Conservation (phyloP, 306 rosid genomes). For the Phaseolus lunatus region DNA sequence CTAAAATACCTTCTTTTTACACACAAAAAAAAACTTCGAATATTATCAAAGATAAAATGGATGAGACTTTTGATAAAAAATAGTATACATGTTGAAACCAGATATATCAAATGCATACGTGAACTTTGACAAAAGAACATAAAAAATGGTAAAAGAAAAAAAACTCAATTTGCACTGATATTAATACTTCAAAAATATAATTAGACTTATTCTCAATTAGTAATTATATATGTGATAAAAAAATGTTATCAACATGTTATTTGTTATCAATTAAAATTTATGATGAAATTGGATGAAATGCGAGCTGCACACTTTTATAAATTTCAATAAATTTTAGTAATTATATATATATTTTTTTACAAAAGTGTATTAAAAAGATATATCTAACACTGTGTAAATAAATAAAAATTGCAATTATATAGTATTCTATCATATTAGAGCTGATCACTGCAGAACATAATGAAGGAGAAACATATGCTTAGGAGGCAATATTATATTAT, state of each 20-base stretch:
- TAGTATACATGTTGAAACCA: neutral
- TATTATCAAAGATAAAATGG: slow-evolving; percentile 22
- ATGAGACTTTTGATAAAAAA: slow-evolving; percentile 3
- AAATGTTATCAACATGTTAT: neutral
- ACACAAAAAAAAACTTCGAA: neutral
- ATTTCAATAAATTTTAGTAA: too few species aligned
- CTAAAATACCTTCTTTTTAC: too few species aligned
- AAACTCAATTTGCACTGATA: neutral
- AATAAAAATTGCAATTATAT: neutral
- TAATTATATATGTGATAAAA: too few species aligned
- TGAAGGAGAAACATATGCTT: neutral
- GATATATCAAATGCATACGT: neutral
- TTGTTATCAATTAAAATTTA: neutral
- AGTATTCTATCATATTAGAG: neutral
- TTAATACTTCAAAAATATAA: slow-evolving; percentile 28
- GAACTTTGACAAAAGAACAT: too few species aligned
- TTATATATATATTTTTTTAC: too few species aligned
- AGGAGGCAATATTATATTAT: neutral
- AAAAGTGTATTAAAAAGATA: neutral
- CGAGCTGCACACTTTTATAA: neutral
- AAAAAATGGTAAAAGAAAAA: neutral
- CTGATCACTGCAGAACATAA: neutral
- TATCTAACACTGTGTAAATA: neutral
- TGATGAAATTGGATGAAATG: neutral
- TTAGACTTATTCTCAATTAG: neutral